Evolutionary conservation across 139 green algal species (phyloP).

Genomic region (Chlamydomonas sp.): DNA sequence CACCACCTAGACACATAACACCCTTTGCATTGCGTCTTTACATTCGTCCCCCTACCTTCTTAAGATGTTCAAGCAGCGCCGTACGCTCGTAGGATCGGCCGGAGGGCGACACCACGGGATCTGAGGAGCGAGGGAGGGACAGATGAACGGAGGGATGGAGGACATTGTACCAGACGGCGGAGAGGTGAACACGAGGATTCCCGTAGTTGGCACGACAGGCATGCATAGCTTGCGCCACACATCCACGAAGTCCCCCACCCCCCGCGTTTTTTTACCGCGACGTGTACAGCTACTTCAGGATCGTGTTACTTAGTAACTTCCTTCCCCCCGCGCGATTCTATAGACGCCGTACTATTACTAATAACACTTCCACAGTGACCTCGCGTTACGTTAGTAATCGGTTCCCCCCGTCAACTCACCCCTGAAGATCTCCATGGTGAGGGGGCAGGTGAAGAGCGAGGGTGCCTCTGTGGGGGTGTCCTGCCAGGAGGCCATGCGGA

Average conservation of each 20-base stretch:
- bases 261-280: too few relatives aligned
- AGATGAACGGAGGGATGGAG: too few relatives aligned
- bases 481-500: neutral
- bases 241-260: too few relatives aligned
- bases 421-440: conserved; percentile 66
- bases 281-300: too few relatives aligned
- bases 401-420: neutral
- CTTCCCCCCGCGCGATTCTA: too few relatives aligned
- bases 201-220: too few relatives aligned
- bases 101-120: conserved; percentile 66
- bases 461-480: conserved; percentile 50
- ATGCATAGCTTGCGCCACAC: too few relatives aligned
- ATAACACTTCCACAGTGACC: conserved; percentile 61
- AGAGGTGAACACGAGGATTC: too few relatives aligned
- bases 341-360: too few relatives aligned
- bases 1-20: neutral
- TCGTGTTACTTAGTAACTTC: too few relatives aligned
- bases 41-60: conserved; percentile 49
- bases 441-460: conserved; percentile 58
- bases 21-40: neutral
- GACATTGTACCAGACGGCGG: too few relatives aligned
- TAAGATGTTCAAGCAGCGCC: conserved; percentile 77
- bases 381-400: too few relatives aligned
- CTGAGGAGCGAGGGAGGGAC: neutral
- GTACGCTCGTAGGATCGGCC: conserved; percentile 78